These are phyloP conservation scores for Neonectria magnoliae DNA, from an alignment of 2,329 filamentous ascomycete species.

Conservation along the genomic window DNA sequence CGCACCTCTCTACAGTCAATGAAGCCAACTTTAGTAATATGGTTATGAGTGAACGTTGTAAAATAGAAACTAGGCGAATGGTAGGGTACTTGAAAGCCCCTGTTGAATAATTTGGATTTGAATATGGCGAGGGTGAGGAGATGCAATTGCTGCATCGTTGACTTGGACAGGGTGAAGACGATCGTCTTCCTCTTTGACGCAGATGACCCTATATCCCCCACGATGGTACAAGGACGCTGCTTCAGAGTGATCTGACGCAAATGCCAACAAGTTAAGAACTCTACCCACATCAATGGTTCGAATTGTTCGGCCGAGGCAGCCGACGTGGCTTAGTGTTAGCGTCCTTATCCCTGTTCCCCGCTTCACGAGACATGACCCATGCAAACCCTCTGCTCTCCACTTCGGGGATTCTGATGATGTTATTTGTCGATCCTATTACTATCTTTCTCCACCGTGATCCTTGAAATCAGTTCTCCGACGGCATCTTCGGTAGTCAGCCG, in stretches of 20 bases:
- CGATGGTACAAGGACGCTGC: not conserved
- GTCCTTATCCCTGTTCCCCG: not conserved
- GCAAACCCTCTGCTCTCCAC: not conserved
- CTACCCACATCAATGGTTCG: too few relatives aligned
- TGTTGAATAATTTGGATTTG: not conserved
- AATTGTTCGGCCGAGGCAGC: not conserved
- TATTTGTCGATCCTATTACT: not conserved
- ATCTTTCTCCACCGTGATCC: not conserved
- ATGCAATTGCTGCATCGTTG: too few relatives aligned
- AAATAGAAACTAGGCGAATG: not conserved
- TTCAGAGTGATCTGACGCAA: not conserved
- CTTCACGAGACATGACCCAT: not conserved
- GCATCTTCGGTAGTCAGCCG: not conserved
- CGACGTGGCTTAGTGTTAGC: not conserved
- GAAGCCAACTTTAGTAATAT: conserved; percentile 48
- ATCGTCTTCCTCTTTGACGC: too few relatives aligned
- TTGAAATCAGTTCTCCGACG: not conserved
- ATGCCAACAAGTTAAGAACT: too few relatives aligned
- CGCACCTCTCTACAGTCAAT: conserved; percentile 61
- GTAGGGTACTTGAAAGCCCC: not conserved
- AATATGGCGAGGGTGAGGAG: not conserved
- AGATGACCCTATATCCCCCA: too few relatives aligned
- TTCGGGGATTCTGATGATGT: not conserved
- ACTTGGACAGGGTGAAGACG: too few relatives aligned
- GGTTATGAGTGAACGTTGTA: not conserved